phyloP scores from a whole-genome alignment of 2,329 filamentous ascomycete genomes.

The Colletotrichum orchidophilum region DNA sequence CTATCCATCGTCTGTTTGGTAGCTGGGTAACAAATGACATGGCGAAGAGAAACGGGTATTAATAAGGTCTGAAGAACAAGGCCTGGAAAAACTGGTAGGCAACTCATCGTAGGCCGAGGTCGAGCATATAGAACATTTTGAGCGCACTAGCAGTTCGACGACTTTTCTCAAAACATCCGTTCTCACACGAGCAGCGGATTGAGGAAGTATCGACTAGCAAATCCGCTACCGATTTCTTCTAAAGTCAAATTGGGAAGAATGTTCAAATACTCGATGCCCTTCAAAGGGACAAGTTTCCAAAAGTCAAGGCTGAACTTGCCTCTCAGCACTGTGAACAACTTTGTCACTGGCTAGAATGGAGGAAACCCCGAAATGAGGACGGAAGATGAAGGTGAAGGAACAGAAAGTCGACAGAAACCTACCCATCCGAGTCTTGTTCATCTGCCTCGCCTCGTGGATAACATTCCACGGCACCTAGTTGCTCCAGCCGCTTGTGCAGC shows the following conservation, averaged over 20 bases:
- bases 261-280: not conserved
- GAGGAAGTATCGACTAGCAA: too few relatives aligned
- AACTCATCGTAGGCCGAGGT: not conserved
- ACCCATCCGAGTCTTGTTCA: conserved; percentile 94
- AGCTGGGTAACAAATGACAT: not conserved
- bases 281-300: not conserved
- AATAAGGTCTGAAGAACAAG: not conserved
- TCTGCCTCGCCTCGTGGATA: conserved; percentile 87
- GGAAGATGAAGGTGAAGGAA: not conserved
- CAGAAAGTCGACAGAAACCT: conserved; percentile 42
- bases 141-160: not conserved
- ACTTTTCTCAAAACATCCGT: not conserved
- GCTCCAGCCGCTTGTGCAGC: conserved; percentile 82
- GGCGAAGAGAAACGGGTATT: not conserved
- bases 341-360: not conserved
- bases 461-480: conserved; percentile 82
- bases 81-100: not conserved
- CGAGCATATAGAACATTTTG: not conserved
- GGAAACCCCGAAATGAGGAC: not conserved
- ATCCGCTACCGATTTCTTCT: not conserved
- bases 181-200: not conserved
- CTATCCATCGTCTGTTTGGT: not conserved
- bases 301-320: not conserved
- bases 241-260: not conserved
- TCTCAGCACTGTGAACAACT: not conserved